Evolutionary conservation across 2,329 filamentous ascomycete species (phyloP), one percentile per base, ranked within the genome.

Genomic region (Furcasterigmium furcatum): DNA sequence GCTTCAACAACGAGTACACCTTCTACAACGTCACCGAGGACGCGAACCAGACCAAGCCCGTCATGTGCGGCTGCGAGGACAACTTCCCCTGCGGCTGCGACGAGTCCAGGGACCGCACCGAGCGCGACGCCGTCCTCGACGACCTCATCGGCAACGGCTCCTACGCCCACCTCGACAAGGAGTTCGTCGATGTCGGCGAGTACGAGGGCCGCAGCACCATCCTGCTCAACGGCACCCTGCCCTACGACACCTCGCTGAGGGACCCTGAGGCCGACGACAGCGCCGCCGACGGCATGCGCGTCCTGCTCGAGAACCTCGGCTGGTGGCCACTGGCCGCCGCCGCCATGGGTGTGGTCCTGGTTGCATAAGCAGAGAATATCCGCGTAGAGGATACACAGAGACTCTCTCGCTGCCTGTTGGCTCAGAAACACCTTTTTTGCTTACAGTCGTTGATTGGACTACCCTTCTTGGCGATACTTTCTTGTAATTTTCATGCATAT

Each of bases 171-270:
- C 74, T 85, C 49, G 84, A 88, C 46, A 73, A 80, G 55, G 73
- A 72, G 1, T 54, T 89, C 2, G 75, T 88, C 46, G 76, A 71
- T 12, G 76, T 91, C 1, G 79, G 76, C 3, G 47, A 61, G 19
- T 61, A 58, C 49, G 43, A 52, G 5, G 81, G 81, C 41, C 85
- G 76, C 2, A 66, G 66, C 50, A 84, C 79, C 2, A 76, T 94
- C 30, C 70, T 88, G 24, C 68, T 92, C 60, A 90, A 91, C 60
- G 88, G 88, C n/a, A 87, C 85, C 0, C 68, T 92, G 4, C 79
- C 83, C 24, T 85, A 87, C 53, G 81, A 80, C 41, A 87, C 84
- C 1, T 84, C 80, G 0, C 72, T 75, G 1, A 49, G 69, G 5
- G 60, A 60, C 4, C 71, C 72, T 2, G 61, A 65, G 40, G 61